Base-by-base conservation (phyloP, 768 basidiomycete species). In the Naganishia vishniacii region DNA sequence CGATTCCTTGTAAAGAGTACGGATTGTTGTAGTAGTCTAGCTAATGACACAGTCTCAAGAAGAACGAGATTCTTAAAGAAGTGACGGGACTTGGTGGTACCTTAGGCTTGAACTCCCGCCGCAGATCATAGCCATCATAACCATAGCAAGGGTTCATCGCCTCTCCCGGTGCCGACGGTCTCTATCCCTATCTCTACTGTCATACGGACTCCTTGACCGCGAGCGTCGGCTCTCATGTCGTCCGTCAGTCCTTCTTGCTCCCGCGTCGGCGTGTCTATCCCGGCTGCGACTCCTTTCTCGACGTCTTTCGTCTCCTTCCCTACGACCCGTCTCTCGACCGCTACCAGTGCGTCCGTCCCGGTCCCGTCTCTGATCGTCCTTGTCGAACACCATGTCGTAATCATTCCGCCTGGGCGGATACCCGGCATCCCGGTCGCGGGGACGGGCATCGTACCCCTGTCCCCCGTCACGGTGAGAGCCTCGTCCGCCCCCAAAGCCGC, bases 321-420 rank as follows among this genome's bases (percentile, higher is more conserved):
- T 48, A 8, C 65, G 48, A 62, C 61, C 60, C 42, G 63, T 58
- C 67, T 67, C 25, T 73, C 76, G 23, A 42, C 47, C 47, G 23
- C 48, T 18, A 46, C 40, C 51, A 53, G 34, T 46, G 29, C 32
- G 58, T 61, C 49, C 16, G 37, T 59, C 26, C 63, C 20, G 42
- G 2, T 58, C 48, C 61, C 68, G 8, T 64, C 58, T 16, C 48
- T 63, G 46, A 59, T 78, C 77, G n/a, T 81, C 80, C n/a, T 86
- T 81, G 65, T 93, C 90, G 75, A 93, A 92, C 25, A 92, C 88
- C 87, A 92, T 85, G 23, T 84, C 84, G 72, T 91, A 90, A 18
- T 78, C 80, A 40, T 77, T 75, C 15, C 77, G 73, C 20, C 74
- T 65, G 7, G 69, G 69, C 16, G 65, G 68, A 25, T 75, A 69